Percentiles rank a stretch among this genome's conserved stretches.
Evolutionary conservation across 768 basidiomycete species (phyloP).

Genomic region (Mycena rebaudengoi): DNA sequence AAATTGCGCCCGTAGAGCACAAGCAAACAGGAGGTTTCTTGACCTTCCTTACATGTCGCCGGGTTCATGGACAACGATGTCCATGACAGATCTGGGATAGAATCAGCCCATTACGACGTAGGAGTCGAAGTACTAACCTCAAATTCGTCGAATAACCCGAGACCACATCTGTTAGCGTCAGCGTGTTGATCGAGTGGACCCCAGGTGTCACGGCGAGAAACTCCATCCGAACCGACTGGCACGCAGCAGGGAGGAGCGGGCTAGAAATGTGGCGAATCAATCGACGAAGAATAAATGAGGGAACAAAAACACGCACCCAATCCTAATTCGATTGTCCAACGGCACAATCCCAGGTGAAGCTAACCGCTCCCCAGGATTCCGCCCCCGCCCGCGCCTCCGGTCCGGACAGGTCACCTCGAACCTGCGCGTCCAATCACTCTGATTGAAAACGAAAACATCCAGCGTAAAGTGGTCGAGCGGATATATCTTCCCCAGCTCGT

Average conservation of each 20-base stretch:
- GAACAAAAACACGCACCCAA: conserved; percentile 68
- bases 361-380: conserved; percentile 46
- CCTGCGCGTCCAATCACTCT: conserved; percentile 75
- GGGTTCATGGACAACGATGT: conserved; percentile 76
- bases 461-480: conserved; percentile 80
- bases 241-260: conserved; percentile 80
- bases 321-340: conserved; percentile 78
- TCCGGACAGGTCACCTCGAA: conserved; percentile 81
- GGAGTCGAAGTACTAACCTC: conserved; percentile 53
- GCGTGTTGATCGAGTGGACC: conserved; percentile 75
- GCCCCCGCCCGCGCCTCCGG: conserved; percentile 53
- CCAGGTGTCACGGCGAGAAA: conserved; percentile 85
- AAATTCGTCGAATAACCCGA: conserved; percentile 77
- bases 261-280: conserved; percentile 43
- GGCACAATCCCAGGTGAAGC: conserved; percentile 73
- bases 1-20: too few species aligned
- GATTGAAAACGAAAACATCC: conserved; percentile 90
- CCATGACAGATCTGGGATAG: conserved; percentile 69
- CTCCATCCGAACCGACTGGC: conserved; percentile 88
- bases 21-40: background rate
- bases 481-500: conserved; percentile 59
- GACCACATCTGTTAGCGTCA: conserved; percentile 80
- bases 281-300: background rate
- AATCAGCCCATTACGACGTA: conserved; percentile 3
- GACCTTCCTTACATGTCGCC: conserved; percentile 12